Evolutionary conservation across 768 basidiomycete species (phyloP).

Genomic region (Leccinum ochraceum): DNA sequence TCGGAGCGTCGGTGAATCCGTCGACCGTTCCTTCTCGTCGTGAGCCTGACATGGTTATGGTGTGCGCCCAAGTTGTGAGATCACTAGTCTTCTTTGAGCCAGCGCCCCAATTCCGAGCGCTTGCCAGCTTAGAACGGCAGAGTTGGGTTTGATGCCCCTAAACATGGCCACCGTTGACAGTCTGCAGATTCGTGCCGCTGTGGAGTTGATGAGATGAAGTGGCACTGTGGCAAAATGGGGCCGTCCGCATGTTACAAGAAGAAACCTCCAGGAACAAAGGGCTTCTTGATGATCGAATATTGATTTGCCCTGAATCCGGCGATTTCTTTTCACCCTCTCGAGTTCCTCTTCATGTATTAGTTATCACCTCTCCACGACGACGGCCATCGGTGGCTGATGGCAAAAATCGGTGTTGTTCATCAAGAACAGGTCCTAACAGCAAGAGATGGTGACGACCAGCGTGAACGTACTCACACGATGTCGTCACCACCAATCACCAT

Average conservation of each 20-base stretch:
- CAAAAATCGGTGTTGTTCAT: background rate
- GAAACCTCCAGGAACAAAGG: background rate
- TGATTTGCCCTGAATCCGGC: background rate
- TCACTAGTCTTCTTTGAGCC: background rate
- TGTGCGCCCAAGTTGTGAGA: too few relatives aligned
- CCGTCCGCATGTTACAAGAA: background rate
- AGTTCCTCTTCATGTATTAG: background rate
- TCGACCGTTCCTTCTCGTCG: background rate
- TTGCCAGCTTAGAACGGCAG: background rate
- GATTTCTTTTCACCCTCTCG: background rate
- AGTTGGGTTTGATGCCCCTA: slow-evolving; percentile 5
- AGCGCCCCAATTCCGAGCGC: background rate
- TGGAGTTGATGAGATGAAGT: background rate
- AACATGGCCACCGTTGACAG: background rate
- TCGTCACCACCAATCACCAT: background rate
- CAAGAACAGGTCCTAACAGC: background rate
- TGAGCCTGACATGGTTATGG: background rate
- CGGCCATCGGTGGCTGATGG: background rate
- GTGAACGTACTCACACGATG: background rate
- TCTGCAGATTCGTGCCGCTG: background rate
- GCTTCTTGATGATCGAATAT: slow-evolving; percentile 13
- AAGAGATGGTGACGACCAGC: background rate
- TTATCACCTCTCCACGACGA: background rate
- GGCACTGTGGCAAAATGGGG: background rate
- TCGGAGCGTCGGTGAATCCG: background rate